phyloP scores from a whole-genome alignment of 345 rosid species.

The Eucalyptus virginea region DNA sequence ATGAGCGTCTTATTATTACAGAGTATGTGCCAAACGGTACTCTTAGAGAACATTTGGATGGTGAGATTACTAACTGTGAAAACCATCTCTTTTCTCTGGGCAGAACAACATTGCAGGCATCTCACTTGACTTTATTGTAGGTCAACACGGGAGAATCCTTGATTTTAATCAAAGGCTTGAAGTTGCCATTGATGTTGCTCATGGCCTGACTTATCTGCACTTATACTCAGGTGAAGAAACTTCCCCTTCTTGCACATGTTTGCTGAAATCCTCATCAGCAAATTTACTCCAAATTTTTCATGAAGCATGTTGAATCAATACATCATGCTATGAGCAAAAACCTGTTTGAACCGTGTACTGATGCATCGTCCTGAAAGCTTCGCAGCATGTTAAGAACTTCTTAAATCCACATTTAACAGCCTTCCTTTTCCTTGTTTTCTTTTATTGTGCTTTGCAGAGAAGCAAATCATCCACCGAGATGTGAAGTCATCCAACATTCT shows the following conservation, averaged over 20 bases:
- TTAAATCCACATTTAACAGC: neutral
- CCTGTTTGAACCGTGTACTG: neutral
- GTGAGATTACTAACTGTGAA: constrained; percentile 24
- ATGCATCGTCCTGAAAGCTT: neutral
- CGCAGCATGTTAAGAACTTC: neutral
- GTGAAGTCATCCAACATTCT: constrained; percentile 94
- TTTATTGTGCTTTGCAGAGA: constrained; percentile 35
- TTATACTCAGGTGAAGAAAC: constrained; percentile 57
- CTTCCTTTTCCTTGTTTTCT: neutral
- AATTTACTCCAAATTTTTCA: neutral
- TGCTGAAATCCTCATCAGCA: neutral
- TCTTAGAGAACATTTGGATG: constrained; percentile 92
- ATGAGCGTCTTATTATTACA: constrained; percentile 86
- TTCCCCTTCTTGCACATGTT: neutral
- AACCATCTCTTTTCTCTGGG: neutral
- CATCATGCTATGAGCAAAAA: neutral
- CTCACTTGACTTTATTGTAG: constrained; percentile 19
- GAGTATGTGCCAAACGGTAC: constrained; percentile 91
- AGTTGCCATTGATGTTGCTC: constrained; percentile 88
- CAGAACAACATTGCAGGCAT: neutral
- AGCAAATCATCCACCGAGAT: constrained; percentile 89
- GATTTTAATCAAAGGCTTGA: constrained; percentile 90
- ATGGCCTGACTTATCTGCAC: constrained; percentile 92
- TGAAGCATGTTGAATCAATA: neutral
- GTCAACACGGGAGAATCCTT: constrained; percentile 51